These are phyloP conservation scores for Cyberlindnera maritima DNA, from an alignment of 805 yeast species.

Conservation along the genomic window DNA sequence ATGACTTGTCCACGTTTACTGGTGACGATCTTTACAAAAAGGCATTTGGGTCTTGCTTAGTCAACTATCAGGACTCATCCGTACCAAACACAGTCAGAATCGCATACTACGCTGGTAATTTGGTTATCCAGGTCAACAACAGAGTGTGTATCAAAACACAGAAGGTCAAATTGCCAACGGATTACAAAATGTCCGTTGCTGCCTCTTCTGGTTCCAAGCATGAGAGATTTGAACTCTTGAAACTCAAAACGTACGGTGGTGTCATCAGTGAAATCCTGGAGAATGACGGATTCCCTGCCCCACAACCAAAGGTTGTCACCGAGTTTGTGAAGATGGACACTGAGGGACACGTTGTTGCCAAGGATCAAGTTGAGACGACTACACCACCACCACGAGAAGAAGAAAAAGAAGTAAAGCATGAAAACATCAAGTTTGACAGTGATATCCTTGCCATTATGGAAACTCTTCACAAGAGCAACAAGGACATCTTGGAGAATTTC, in stretches of 20 bases:
- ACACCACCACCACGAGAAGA: too few relatives aligned
- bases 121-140: constrained; percentile 72
- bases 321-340: constrained; percentile 38
- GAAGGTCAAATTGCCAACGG: constrained; percentile 43
- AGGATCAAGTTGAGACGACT: not conserved
- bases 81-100: constrained; percentile 71
- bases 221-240: constrained; percentile 65
- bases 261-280: constrained; percentile 55
- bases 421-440: constrained; percentile 10
- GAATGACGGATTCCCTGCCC: constrained; percentile 49
- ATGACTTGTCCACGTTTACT: constrained; percentile 26
- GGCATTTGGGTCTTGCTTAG: constrained; percentile 54
- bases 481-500: constrained; percentile 17
- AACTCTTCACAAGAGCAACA: constrained; percentile 19
- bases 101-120: constrained; percentile 49
- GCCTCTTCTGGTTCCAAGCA: constrained; percentile 43
- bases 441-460: constrained; percentile 11
- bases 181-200: constrained; percentile 51
- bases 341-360: constrained; percentile 24
- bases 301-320: constrained; percentile 44
- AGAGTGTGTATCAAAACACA: constrained; percentile 67
- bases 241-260: constrained; percentile 51
- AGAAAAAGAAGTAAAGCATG: not conserved
- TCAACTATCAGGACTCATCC: constrained; percentile 61
- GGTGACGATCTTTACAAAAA: constrained; percentile 28